These are phyloP conservation scores for Penium margaritaceum DNA, from an alignment of 139 green algal genomes.

Conservation along the genomic window DNA sequence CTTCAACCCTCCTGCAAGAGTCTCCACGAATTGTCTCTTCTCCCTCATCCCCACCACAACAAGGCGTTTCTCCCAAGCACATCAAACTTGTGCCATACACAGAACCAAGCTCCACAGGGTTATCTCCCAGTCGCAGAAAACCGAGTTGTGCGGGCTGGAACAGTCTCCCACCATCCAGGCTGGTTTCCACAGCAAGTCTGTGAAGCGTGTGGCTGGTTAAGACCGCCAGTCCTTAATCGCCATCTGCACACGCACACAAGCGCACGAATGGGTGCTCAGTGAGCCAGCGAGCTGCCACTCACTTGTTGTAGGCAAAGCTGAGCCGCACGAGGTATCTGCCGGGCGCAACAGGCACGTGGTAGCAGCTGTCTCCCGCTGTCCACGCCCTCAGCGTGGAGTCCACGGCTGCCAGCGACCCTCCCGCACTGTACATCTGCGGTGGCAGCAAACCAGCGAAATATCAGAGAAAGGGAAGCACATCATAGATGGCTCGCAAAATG, in stretches of 20 bases:
- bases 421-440: background rate
- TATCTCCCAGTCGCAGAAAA: too few relatives aligned
- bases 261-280: too few relatives aligned
- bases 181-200: background rate
- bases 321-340: constrained; percentile 23
- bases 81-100: too few relatives aligned
- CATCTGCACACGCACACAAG: background rate
- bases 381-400: constrained; percentile 15
- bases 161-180: too few relatives aligned
- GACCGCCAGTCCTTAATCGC: background rate
- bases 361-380: constrained; percentile 22
- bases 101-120: too few relatives aligned
- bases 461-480: background rate
- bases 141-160: too few relatives aligned
- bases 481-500: background rate
- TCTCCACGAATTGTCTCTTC: too few relatives aligned
- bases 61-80: too few relatives aligned
- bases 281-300: too few relatives aligned
- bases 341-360: constrained; percentile 14
- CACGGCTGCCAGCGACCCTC: background rate
- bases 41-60: too few relatives aligned
- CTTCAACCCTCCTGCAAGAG: too few relatives aligned
- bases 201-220: background rate
- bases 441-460: background rate
- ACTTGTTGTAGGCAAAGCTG: constrained; percentile 32